Base-by-base conservation (phyloP, 1,284 basidiomycete species). In the Apiotrichum akiyoshidainum region DNA sequence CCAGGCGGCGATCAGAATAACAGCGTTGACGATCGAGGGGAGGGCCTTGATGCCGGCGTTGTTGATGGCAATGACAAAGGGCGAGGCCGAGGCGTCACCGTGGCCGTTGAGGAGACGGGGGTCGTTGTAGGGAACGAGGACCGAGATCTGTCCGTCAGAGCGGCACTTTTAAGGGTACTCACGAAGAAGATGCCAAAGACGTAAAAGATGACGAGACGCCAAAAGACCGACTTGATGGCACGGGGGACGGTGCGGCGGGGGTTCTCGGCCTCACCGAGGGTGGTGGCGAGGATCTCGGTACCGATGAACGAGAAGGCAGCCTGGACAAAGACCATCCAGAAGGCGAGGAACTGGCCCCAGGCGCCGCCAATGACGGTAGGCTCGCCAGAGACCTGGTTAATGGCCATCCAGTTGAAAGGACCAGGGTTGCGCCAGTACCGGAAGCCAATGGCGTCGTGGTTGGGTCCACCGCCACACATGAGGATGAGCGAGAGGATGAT, bases 231-330 rank as follows among this genome's bases (percentile, higher is more conserved):
- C 54, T 84, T 83, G 62, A 92, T 87, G 10, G 90, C 91, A 70
- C 86, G 88, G 49, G 86, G 82, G 52, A 94, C 87, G 66, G 89
- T 90, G 46, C 85, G 83, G 52, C 87, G 83, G 1, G 90, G 89
- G 71, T 84, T 89, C 73, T 87, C 64, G 61, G 67, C 67, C 64
- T 70, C 69, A 70, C 84, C 74, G 61, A 87, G 80, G 9, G 78
- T 76, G 19, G 48, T 50, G 19, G 48, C 48, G 12, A 50, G n/a
- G 35, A 52, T 19, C 37, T 52, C 51, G 34, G 90, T 87, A 58
- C 87, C 89, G 70, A 89, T 85, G 81, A 87, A 89, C 3, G 88
- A 90, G 81, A 90, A 93, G 2, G 86, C 87, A 14, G 90, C 88
- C 71, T 89, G 87, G 22, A 89, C 84, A 49, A 90, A 74, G n/a